Conservation (phyloP, 768 basidiomycete species). For the Baorangia bicolor region DNA sequence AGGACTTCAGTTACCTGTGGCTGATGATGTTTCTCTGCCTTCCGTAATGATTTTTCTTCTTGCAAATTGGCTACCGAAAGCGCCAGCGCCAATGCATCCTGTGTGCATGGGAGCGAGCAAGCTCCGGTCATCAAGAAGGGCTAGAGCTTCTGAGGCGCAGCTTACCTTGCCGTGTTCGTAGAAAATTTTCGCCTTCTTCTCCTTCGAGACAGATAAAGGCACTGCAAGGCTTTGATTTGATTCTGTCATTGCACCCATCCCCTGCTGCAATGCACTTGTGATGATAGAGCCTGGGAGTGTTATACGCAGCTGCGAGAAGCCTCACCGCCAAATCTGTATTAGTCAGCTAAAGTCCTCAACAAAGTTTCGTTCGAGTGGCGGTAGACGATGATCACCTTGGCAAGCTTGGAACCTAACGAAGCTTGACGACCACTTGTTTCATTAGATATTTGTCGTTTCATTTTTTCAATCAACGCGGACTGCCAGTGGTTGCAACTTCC, state of each 20-base stretch:
- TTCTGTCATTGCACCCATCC: constrained; percentile 25
- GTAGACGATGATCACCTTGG: constrained; percentile 22
- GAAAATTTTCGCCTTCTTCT: constrained; percentile 29
- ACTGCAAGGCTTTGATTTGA: constrained; percentile 23
- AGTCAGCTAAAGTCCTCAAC: constrained; percentile 20
- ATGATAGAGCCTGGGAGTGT: constrained; percentile 20
- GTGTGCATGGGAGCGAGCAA: constrained; percentile 15
- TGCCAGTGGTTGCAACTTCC: constrained; percentile 8
- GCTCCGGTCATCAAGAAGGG: constrained; percentile 21
- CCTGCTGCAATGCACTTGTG: constrained; percentile 9
- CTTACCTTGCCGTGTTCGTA: constrained; percentile 36
- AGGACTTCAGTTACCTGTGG: constrained; percentile 34
- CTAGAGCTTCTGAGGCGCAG: constrained; percentile 8
- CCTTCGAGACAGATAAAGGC: constrained; percentile 24
- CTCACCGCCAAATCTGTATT: constrained; percentile 11
- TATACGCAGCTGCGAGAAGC: not conserved
- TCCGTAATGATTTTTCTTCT: constrained; percentile 44
- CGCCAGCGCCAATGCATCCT: constrained; percentile 52
- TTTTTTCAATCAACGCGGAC: constrained; percentile 7
- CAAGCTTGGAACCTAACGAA: constrained; percentile 14
- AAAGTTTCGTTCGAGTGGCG: constrained; percentile 15
- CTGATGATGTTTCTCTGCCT: constrained; percentile 40
- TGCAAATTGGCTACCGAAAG: constrained; percentile 43
- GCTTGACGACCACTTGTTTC: constrained; percentile 15
- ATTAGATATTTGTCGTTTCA: constrained; percentile 11